Conservation (phyloP, 2,329 filamentous ascomycete species). For the Trichoderma sp. region DNA sequence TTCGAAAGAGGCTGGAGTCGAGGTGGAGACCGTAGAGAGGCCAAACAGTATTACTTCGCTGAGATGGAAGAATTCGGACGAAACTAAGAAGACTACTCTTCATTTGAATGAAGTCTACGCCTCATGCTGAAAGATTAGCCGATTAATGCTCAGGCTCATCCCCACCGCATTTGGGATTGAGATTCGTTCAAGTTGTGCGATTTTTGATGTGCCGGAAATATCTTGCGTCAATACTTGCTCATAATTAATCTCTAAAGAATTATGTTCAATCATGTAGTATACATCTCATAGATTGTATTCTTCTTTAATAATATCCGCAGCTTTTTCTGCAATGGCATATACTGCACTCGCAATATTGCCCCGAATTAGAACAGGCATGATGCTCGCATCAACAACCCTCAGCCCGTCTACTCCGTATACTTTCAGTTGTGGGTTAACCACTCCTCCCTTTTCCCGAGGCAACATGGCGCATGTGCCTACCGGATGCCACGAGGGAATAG, state of each 20-base stretch:
- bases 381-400: conserved; percentile 49
- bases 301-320: conserved; percentile 26
- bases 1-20: not conserved
- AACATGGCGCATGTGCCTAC: conserved; percentile 54
- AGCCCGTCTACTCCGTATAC: conserved; percentile 49
- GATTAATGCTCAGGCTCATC: not conserved
- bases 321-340: conserved; percentile 53
- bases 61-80: not conserved
- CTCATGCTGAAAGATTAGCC: not conserved
- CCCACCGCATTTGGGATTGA: not conserved
- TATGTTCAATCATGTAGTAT: not conserved
- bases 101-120: not conserved
- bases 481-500: not conserved
- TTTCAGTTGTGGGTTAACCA: conserved; percentile 49
- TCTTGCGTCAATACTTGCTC: not conserved
- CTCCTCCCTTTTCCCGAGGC: conserved; percentile 38
- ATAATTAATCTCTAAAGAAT: not conserved
- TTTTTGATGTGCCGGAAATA: not conserved
- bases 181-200: not conserved
- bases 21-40: not conserved
- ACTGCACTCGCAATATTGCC: conserved; percentile 50
- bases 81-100: conserved; percentile 3
- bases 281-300: not conserved
- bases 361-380: conserved; percentile 46
- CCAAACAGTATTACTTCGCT: conserved; percentile 2